A percentile compares a stretch with the other conserved stretches of the same genome.
phyloP scores from a whole-genome alignment of 106 monocot species.

The Narthecium ossifragum region DNA sequence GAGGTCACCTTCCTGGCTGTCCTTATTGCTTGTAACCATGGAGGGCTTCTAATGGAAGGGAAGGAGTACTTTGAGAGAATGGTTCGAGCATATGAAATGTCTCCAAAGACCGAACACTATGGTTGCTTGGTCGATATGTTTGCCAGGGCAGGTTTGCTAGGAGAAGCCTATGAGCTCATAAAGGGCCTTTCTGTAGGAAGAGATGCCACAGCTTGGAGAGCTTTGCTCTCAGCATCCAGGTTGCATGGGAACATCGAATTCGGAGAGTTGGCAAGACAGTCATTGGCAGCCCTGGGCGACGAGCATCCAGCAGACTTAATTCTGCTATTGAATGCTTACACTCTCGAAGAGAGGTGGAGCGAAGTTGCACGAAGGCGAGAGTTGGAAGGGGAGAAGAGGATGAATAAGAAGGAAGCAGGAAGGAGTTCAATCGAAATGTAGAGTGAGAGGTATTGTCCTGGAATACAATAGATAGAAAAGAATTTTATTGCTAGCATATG shows the following conservation, averaged over 20 bases:
- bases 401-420: slow-evolving; percentile 32
- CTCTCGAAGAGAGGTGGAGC: slow-evolving; percentile 15
- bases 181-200: slow-evolving; percentile 17
- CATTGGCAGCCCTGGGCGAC: slow-evolving; percentile 24
- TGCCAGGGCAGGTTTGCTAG: slow-evolving; percentile 41
- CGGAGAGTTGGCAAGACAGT: slow-evolving; percentile 16
- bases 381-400: slow-evolving; percentile 1
- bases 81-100: slow-evolving; percentile 15
- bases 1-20: slow-evolving; percentile 44
- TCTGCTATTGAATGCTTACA: slow-evolving; percentile 30
- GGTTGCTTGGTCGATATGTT: slow-evolving; percentile 51
- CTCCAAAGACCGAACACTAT: slow-evolving; percentile 36
- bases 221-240: slow-evolving; percentile 47
- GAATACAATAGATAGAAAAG: too few species aligned
- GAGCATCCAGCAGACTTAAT: slow-evolving; percentile 28
- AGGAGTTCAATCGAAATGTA: slow-evolving; percentile 29
- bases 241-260: slow-evolving; percentile 27
- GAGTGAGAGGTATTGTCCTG: too few species aligned
- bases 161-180: slow-evolving; percentile 47
- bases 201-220: slow-evolving; percentile 48
- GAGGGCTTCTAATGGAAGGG: slow-evolving; percentile 27
- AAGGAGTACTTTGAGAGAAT: slow-evolving; percentile 31
- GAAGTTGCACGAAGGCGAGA: slow-evolving; percentile 6
- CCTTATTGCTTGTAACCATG: slow-evolving; percentile 48
- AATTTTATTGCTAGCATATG: too few species aligned